Evolutionary conservation across 1,284 basidiomycete species (phyloP), one percentile per base, ranked within the genome.

Genomic region (Boletus semigastroideus): DNA sequence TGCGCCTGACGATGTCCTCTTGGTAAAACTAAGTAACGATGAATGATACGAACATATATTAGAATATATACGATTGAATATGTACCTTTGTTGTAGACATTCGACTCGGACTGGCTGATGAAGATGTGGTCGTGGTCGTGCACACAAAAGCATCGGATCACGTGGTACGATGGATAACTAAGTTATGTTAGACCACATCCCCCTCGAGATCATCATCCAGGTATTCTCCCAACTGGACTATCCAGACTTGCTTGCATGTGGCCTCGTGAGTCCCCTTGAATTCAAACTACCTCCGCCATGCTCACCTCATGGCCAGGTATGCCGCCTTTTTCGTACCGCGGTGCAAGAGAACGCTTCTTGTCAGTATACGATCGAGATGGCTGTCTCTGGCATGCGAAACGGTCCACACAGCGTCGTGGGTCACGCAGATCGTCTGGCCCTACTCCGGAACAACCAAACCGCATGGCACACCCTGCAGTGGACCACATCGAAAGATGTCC

Each of bases 1-100:
- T 72, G 52, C 77, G 74, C 61, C 76, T 77, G 7, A 90, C 86
- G 52, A 87, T 82, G 70, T 90, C 87, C 67, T 90, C 86, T 55
- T 85, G 84, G 68, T 87, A 90, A 59, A 90, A 83, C 87, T 90
- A 54, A 42, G 40, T 1, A 34, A 5, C 0, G 14, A 28, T 3
- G 28, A 19, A 25, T 9, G 44, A 25, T 54, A 36, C 42, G 46
- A 20, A 2, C 11, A 17, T 12, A 8, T 3, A 25, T 25, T 25
- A 25, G 25, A 25, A 25, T 25, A 25, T n/a, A 25, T 6, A 6
- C 2, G 7, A 25, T 25, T 6, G 25, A 25, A 7, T n/a, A n/a
- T 6, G 25, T 19, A 67, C 66, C 59, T 68, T 68, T 52, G 66
- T n/a, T n/a, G n/a, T n/a, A n/a, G n/a, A n/a, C n/a, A n/a, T n/a